Base-by-base conservation (phyloP, 169 alveolate genomes). In the Condylostoma magnum region DNA sequence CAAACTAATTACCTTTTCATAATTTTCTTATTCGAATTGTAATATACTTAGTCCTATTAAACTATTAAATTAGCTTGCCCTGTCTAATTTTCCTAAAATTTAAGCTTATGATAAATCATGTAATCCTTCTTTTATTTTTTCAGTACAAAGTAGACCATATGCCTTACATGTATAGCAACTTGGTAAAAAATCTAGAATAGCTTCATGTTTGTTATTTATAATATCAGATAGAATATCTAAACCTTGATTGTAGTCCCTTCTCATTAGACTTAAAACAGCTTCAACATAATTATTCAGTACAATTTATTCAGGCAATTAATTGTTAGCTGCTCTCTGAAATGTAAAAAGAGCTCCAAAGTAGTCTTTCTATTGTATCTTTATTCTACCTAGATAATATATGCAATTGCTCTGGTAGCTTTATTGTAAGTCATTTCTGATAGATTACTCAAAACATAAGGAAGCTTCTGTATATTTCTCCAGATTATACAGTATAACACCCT, bases 291-390 rank as follows among this genome's bases (percentile, higher is more conserved):
- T 31, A n/a, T 31, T 25, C 15, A 55, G 20, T 41, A 55, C 20
- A 0, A 12, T 55, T 2, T 55, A 47, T 31, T 55, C 47, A 18
- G 15, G 27, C 0, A 55, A 6, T 31, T 55, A n/a, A 12, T 31
- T 31, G 0, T 31, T 31, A 12, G 8, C 12, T 8, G 36, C 27
- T 27, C 68, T 55, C 34, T 55, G 44, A 30, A 55, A 55, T 22
- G 68, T 55, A 27, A 30, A 25, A 15, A 55, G 10, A 30, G 68
- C 68, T 27, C 68, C 68, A 55, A 30, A 55, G 20, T 30, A 55
- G 3, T 55, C 68, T 31, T 25, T 55, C 34, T 55, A 41, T 27
- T 27, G 10, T 41, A 55, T 55, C 20, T 55, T 55, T 41, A 55
- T 20, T 8, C 12, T 8, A 12, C 8, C 18, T 41, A 54, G 20